Evolutionary conservation across 2,329 filamentous ascomycete species (phyloP), one percentile per base, ranked within the genome.

Genomic region (Penicillium rolfsii): DNA sequence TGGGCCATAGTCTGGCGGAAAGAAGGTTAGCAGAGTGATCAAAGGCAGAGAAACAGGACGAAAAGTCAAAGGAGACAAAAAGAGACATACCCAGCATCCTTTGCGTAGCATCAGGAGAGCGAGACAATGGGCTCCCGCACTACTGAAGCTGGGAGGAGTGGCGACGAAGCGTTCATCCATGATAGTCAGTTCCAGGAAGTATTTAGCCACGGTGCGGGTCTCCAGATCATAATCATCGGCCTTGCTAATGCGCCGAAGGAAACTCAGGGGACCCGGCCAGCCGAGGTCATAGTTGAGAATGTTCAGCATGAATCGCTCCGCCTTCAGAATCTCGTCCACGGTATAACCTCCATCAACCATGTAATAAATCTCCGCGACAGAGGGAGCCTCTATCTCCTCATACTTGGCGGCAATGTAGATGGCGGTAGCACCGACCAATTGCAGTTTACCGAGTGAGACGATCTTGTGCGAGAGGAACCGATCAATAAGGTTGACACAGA

Each of bases 221-320:
- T 99, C 94, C 50, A 97, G 82, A 73, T 99, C 93, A 73, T 98
- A 99, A 73, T 97, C 93, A 74, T 99, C 95, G 14, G 95, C 95
- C 81, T 98, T 98, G 87, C 94, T 98, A 78, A 98, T 95, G 59
- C 94, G 89, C 62, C 95, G 87, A 63, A 99, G 84, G 79, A 99
- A 99, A 81, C 93, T 97, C 94, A 99, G 97, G 1, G 95, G 95
- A 46, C 95, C 95, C n/a, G 95, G 95, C 90, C 92, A 98, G 55
- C 95, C 95, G 57, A 99, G 86, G 79, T 97, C 93, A 74, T 97
- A 99, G 70, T 92, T 86, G 57, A 99, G 87, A 89, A 97, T 96
- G 77, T 87, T 96, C 55, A 99, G 86, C 93, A 99, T 99, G 81
- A 97, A 98, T 12, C 93, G 89, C 79, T 99, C 95, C 0, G 95